These are phyloP conservation scores for Tanacetum coccineum DNA, from an alignment of 129 eudicot species.

Conservation along the genomic window DNA sequence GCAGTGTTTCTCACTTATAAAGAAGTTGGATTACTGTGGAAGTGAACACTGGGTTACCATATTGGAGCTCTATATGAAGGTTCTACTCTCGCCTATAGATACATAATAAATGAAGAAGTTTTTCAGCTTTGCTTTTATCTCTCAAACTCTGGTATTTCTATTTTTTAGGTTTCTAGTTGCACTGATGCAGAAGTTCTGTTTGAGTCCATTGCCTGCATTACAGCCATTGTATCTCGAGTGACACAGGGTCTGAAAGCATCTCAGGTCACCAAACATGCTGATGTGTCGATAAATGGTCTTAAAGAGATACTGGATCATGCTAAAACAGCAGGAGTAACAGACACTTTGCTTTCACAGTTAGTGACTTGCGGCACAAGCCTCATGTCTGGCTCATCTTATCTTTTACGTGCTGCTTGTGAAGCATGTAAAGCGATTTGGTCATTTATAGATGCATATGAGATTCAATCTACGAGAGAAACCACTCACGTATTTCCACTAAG, in stretches of 20 bases:
- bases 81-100: conserved; percentile 21
- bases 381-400: conserved; percentile 75
- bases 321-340: conserved; percentile 53
- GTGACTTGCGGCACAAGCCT: conserved; percentile 76
- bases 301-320: conserved; percentile 78
- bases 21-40: conserved; percentile 56
- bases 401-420: conserved; percentile 87
- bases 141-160: background rate
- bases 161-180: conserved; percentile 50
- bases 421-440: conserved; percentile 89
- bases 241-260: conserved; percentile 41
- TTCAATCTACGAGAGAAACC: conserved; percentile 39
- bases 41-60: conserved; percentile 72
- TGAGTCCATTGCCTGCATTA: conserved; percentile 74
- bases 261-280: conserved; percentile 36
- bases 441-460: conserved; percentile 71
- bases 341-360: conserved; percentile 58
- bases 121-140: conserved; percentile 5
- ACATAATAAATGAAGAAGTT: background rate
- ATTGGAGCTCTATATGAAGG: conserved; percentile 73
- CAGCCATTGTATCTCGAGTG: conserved; percentile 64
- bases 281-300: conserved; percentile 37
- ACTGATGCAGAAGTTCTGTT: conserved; percentile 62
- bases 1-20: conserved; percentile 76
- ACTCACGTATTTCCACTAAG: conserved; percentile 55